Evolutionary conservation across 169 alveolate genomes (phyloP), one percentile per base, ranked within the genome.

Genomic region (Plasmodium adleri): DNA sequence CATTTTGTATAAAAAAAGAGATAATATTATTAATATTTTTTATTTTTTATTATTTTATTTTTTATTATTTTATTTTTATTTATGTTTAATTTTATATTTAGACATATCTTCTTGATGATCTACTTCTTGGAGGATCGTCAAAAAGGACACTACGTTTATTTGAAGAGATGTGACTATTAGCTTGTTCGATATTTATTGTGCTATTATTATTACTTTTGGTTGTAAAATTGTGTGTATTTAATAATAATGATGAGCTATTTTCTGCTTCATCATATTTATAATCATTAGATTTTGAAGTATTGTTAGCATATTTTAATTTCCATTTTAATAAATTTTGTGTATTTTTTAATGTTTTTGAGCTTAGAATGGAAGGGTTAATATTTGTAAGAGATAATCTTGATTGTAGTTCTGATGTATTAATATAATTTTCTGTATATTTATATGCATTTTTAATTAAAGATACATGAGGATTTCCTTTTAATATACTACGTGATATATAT

Each of bases 391-490:
- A 67, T 8, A 17, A 54, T 6, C 26, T 49, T 5, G 76, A 52
- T 59, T 58, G 60, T 67, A 66, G 60, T 39, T 80, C 90, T 5
- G 62, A 28, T 20, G 26, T 67, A 54, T 67, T 72, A 26, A 52
- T 52, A 67, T 80, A 20, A 67, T 80, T 50, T 8, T 43, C 68
- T 13, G 90, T 32, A 47, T 60, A 80, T 67, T 67, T 80, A 62
- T 60, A 80, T 15, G 73, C 17, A 56, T 67, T 80, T 67, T 80
- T 68, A 28, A 59, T 28, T 67, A 80, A 32, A 2, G 83, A 39
- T 32, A 52, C 90, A 80, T 80, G 90, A n/a, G 90, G 90, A n/a
- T 80, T 60, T n/a, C 90, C 90, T 54, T 72, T 80, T 67, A 80
- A 71, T 50, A 80, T 62, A 24, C 64, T 60, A 54, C 68, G 66